Percentiles rank a stretch among this genome's conserved stretches.
phyloP scores from a whole-genome alignment of 306 rosid species.

The Rosa chinensis region DNA sequence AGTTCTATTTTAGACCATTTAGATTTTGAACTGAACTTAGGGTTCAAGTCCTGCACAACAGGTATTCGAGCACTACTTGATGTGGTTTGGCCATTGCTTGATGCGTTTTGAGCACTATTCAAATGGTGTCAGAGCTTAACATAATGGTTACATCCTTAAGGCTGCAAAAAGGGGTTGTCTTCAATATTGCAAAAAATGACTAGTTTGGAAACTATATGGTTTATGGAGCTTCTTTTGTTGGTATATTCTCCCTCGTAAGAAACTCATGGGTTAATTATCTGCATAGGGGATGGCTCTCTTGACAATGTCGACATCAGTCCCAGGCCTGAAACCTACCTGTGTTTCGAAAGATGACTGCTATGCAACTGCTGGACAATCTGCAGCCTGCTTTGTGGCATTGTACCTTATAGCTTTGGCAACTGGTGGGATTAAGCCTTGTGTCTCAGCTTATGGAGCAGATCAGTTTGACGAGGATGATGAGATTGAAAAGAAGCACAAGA shows the following conservation, averaged over 20 bases:
- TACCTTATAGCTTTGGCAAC: slow-evolving; percentile 19
- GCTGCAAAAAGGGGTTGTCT: neutral
- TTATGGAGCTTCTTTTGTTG: neutral
- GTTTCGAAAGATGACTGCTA: slow-evolving; percentile 1
- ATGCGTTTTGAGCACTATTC: neutral
- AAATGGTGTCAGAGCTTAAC: neutral
- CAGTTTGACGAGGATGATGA: slow-evolving; percentile 23
- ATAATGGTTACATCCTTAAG: neutral
- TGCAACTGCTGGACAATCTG: neutral
- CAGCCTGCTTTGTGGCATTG: slow-evolving; percentile 6
- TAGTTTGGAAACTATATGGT: neutral
- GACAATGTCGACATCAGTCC: slow-evolving; percentile 5
- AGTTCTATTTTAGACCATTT: neutral
- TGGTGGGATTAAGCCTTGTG: slow-evolving; percentile 26
- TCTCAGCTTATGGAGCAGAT: slow-evolving; percentile 23
- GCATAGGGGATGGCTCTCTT: slow-evolving; percentile 12
- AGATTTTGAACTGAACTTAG: neutral
- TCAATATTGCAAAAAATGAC: neutral
- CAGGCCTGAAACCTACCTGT: slow-evolving; percentile 17
- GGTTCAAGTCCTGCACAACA: neutral
- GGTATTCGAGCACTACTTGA: neutral
- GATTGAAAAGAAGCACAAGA: slow-evolving; percentile 17
- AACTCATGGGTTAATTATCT: neutral
- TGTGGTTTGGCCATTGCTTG: neutral
- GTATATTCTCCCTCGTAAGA: neutral